Conservation (phyloP, 2,329 filamentous ascomycete species). For the Colletotrichum shisoi region DNA sequence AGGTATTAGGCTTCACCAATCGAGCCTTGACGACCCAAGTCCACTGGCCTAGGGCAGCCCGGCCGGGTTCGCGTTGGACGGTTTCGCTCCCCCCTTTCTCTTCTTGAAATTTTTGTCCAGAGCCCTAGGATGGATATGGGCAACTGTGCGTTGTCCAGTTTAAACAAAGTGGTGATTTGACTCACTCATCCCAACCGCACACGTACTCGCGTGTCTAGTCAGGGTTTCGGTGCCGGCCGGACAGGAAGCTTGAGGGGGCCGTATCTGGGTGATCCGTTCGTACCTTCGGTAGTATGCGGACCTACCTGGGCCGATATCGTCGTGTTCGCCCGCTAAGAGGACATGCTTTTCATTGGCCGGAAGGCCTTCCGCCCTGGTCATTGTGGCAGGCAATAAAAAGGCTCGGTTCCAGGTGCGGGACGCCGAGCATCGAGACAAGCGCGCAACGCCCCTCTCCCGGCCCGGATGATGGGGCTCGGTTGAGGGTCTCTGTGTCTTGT, state of each 20-base stretch:
- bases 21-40: neutral
- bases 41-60: neutral
- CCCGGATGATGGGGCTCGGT: neutral
- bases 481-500: neutral
- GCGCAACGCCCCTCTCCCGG: conserved; percentile 2
- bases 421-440: conserved; percentile 12
- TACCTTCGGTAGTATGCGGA: too few relatives aligned
- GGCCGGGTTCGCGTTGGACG: neutral
- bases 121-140: neutral
- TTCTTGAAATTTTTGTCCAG: neutral
- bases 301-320: neutral
- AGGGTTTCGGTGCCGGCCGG: neutral
- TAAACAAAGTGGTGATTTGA: neutral
- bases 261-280: neutral
- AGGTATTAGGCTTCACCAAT: neutral
- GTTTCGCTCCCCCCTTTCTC: neutral
- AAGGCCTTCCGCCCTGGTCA: neutral
- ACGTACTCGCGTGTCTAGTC: neutral
- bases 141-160: neutral
- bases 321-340: neutral
- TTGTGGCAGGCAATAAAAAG: neutral
- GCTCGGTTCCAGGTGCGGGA: conserved; percentile 11
- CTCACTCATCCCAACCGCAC: neutral
- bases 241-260: neutral
- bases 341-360: neutral